Evolutionary conservation across 176 grass and related monocot species (phyloP).

Genomic region (Oryza rufipogon): DNA sequence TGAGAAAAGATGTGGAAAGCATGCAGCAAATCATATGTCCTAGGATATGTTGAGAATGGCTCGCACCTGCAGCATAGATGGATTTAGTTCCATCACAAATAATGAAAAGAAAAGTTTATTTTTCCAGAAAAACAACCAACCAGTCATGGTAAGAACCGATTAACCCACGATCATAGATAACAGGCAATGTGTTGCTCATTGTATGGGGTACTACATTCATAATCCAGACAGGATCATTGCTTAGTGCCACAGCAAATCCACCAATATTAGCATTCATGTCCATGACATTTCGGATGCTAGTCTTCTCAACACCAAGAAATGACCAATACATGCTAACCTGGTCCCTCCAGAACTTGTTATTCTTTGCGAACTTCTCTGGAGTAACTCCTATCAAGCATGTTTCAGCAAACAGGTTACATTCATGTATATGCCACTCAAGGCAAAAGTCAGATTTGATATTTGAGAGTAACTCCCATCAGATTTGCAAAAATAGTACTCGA

Average conservation of each 20-base stretch:
- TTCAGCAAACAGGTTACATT: constrained; percentile 40
- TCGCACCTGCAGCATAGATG: constrained; percentile 73
- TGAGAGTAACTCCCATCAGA: background rate
- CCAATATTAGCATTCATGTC: constrained; percentile 97
- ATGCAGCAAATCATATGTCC: constrained; percentile 89
- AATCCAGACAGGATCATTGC: constrained; percentile 74
- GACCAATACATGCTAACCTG: constrained; percentile 81
- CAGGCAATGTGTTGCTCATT: constrained; percentile 63
- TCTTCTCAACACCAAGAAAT: constrained; percentile 63
- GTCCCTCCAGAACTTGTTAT: constrained; percentile 79
- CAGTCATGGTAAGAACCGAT: constrained; percentile 93
- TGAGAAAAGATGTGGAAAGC: constrained; percentile 82
- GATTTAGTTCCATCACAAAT: constrained; percentile 29
- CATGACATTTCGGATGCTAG: constrained; percentile 83
- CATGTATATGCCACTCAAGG: constrained; percentile 24
- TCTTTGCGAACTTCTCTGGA: constrained; percentile 60
- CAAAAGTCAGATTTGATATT: background rate
- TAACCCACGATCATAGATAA: constrained; percentile 85
- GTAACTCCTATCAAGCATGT: constrained; percentile 70
- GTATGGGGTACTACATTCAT: constrained; percentile 94
- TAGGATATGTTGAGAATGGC: constrained; percentile 97
- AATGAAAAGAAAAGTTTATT: constrained; percentile 10
- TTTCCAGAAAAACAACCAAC: constrained; percentile 54
- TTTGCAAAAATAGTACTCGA: background rate
- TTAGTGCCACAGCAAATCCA: constrained; percentile 82